A percentile compares a stretch with the other conserved stretches of the same genome.
These are phyloP conservation scores for Kwoniella botswanensis DNA, from an alignment of 768 basidiomycete species.

Conservation along the genomic window DNA sequence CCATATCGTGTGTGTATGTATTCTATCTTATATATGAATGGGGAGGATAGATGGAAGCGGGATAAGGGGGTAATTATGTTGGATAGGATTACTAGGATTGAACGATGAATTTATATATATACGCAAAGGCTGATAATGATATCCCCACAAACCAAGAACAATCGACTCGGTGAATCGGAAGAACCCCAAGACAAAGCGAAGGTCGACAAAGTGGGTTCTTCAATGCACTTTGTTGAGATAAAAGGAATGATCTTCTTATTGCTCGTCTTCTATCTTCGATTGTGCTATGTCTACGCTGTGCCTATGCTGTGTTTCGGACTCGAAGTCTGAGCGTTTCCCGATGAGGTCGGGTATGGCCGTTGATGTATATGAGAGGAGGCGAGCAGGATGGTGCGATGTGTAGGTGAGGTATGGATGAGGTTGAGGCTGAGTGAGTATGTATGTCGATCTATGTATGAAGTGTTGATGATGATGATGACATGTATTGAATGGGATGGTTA, in stretches of 20 bases:
- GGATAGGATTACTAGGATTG: no score
- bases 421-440: neutral
- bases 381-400: neutral
- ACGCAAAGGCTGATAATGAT: neutral
- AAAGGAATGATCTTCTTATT: neutral
- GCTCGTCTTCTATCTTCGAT: no score
- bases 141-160: neutral
- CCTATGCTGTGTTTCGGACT: neutral
- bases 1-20: slow-evolving; percentile 18
- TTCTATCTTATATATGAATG: neutral
- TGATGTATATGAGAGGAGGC: neutral
- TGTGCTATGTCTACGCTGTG: neutral
- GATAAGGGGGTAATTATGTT: neutral
- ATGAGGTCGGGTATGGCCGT: neutral
- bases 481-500: no score
- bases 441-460: neutral
- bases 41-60: neutral
- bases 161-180: neutral
- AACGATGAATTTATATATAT: no score
- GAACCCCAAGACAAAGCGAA: neutral
- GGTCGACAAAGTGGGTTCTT: neutral
- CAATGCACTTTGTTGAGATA: neutral
- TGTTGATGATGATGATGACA: neutral
- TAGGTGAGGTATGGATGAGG: neutral
- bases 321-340: neutral